A percentile compares a stretch with the other conserved stretches of the same genome.
These are phyloP conservation scores for Piloderma croceum DNA, from an alignment of 768 basidiomycete species.

Conservation along the genomic window DNA sequence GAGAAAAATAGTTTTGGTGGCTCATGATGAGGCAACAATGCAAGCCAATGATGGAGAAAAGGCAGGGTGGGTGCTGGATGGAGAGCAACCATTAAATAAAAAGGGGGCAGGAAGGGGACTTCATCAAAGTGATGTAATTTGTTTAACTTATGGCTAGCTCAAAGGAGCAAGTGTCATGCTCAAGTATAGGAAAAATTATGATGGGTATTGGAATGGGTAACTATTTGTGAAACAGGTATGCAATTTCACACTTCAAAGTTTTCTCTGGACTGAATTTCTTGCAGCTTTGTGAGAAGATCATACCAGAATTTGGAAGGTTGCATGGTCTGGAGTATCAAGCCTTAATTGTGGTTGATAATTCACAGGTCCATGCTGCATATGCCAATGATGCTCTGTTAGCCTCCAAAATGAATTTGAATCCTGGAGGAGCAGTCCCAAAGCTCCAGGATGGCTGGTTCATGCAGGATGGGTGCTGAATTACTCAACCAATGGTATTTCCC, in stretches of 20 bases:
- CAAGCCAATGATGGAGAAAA: constrained; percentile 18
- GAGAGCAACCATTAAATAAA: constrained; percentile 30
- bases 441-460: constrained; percentile 18
- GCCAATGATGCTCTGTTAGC: constrained; percentile 14
- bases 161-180: constrained; percentile 26
- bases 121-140: constrained; percentile 34
- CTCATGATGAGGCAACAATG: constrained; percentile 22
- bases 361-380: constrained; percentile 23
- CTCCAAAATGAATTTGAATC: constrained; percentile 20
- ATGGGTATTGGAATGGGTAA: constrained; percentile 34
- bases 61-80: constrained; percentile 29
- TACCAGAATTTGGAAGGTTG: constrained; percentile 9
- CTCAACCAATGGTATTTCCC: constrained; percentile 21
- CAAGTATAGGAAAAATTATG: constrained; percentile 41
- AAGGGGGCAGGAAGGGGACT: constrained; percentile 34
- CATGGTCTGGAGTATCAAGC: constrained; percentile 18
- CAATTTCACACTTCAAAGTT: background rate
- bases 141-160: constrained; percentile 26
- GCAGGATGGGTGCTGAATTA: constrained; percentile 1
- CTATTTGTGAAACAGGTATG: constrained; percentile 28
- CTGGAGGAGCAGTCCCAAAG: constrained; percentile 18
- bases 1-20: constrained; percentile 11
- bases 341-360: constrained; percentile 18
- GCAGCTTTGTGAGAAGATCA: constrained; percentile 7
- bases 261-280: background rate